Conservation (phyloP, 257 asterid species). For the Voacanga thouarsii region DNA sequence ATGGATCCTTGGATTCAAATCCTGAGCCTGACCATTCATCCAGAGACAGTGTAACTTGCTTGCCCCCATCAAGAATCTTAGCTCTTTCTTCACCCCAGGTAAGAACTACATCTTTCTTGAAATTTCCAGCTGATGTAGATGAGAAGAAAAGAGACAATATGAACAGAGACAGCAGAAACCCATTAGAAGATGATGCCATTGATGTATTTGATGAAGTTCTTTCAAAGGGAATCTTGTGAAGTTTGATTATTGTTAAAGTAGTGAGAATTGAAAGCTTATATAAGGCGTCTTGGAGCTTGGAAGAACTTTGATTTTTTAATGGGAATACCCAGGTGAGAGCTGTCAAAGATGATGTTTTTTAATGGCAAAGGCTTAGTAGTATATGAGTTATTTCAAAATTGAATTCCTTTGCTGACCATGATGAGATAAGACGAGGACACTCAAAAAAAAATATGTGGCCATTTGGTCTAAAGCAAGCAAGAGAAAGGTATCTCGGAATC, state of each 20-base stretch:
- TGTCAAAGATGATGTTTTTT: not conserved
- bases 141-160: constrained; percentile 20
- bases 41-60: constrained; percentile 22
- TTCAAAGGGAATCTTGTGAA: not conserved
- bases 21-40: constrained; percentile 37
- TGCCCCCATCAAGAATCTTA: constrained; percentile 44
- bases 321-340: constrained; percentile 10
- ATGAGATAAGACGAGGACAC: not conserved
- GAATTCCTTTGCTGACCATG: not conserved
- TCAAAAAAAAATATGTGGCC: not conserved
- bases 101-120: constrained; percentile 36
- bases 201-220: not conserved
- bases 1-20: constrained; percentile 30
- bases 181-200: constrained; percentile 4
- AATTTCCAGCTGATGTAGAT: constrained; percentile 33
- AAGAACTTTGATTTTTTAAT: constrained; percentile 10
- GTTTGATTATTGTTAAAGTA: not conserved
- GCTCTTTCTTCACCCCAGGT: constrained; percentile 54
- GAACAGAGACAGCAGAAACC: constrained; percentile 13
- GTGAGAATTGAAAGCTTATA: constrained; percentile 5
- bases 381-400: not conserved
- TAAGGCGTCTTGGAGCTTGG: constrained; percentile 5
- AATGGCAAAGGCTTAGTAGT: not conserved
- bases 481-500: not conserved
- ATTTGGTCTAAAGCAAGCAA: not conserved